Evolutionary conservation across 805 yeast species (phyloP).

Genomic region (Saturnispora bothae): DNA sequence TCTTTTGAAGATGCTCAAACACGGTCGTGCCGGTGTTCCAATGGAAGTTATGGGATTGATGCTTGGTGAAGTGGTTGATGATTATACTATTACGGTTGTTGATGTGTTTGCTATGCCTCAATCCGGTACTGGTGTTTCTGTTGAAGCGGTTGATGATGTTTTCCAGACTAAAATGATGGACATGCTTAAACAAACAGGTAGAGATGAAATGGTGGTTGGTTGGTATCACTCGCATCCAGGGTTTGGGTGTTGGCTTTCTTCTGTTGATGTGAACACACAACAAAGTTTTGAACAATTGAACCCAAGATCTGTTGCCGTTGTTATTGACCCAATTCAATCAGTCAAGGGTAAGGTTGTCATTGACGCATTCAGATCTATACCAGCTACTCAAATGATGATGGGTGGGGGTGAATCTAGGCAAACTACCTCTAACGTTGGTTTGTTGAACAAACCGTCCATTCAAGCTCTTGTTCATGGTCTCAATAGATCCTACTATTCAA

Average conservation of each 20-base stretch:
- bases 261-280: conserved; percentile 96
- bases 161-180: conserved; percentile 99
- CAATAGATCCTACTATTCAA: conserved; percentile 92
- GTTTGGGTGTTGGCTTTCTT: conserved; percentile 98
- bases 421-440: conserved; percentile 91
- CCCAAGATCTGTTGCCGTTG: conserved; percentile 95
- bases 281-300: conserved; percentile 95
- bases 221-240: conserved; percentile 99
- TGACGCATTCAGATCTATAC: conserved; percentile 94
- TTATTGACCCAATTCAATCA: conserved; percentile 95
- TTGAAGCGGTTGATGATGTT: conserved; percentile 98
- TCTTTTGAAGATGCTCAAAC: conserved; percentile 89
- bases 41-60: conserved; percentile 89
- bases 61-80: conserved; percentile 98
- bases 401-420: conserved; percentile 98
- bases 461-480: conserved; percentile 96
- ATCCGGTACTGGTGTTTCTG: conserved; percentile 92
- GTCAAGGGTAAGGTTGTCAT: conserved; percentile 98
- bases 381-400: conserved; percentile 78
- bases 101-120: conserved; percentile 99
- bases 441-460: conserved; percentile 89
- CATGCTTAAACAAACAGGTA: conserved; percentile 97
- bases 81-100: conserved; percentile 90
- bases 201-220: conserved; percentile 98
- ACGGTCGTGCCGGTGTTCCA: conserved; percentile 86